Evolutionary conservation across 108 stramenopile species (phyloP).

Genomic region (Bacterosira constricta): DNA sequence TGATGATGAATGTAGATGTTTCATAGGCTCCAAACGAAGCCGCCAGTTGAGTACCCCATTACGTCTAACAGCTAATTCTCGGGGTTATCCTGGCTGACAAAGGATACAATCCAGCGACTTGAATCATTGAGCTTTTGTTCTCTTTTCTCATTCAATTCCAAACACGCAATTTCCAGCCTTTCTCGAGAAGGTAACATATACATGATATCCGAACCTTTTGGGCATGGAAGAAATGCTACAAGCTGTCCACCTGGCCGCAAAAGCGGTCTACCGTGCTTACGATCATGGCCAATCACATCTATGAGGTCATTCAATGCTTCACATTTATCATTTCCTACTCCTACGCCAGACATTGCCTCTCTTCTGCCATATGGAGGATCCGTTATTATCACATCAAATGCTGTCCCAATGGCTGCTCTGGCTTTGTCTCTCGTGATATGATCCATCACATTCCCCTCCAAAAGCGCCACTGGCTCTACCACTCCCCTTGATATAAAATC

Average conservation of each 20-base stretch:
- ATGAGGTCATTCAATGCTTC: constrained; percentile 63
- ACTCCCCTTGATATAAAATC: constrained; percentile 61
- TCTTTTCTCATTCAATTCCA: constrained; percentile 45
- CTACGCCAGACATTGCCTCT: constrained; percentile 36
- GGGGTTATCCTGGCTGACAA: constrained; percentile 38
- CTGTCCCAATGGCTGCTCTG: constrained; percentile 36
- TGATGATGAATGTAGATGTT: too few relatives aligned
- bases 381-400: constrained; percentile 77
- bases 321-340: constrained; percentile 26
- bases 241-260: constrained; percentile 61
- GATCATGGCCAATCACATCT: constrained; percentile 57
- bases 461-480: constrained; percentile 53
- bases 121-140: constrained; percentile 73
- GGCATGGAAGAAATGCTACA: constrained; percentile 71
- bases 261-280: constrained; percentile 46
- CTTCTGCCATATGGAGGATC: constrained; percentile 86
- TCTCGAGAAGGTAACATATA: constrained; percentile 50
- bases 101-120: constrained; percentile 78
- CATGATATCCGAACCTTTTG: constrained; percentile 35
- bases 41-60: too few relatives aligned
- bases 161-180: constrained; percentile 48
- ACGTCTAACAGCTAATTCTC: too few relatives aligned
- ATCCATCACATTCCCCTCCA: constrained; percentile 61
- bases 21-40: too few relatives aligned
- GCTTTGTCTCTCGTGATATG: constrained; percentile 52